phyloP scores from a whole-genome alignment of 331 rosid genomes.

The Prunus yedoensis region DNA sequence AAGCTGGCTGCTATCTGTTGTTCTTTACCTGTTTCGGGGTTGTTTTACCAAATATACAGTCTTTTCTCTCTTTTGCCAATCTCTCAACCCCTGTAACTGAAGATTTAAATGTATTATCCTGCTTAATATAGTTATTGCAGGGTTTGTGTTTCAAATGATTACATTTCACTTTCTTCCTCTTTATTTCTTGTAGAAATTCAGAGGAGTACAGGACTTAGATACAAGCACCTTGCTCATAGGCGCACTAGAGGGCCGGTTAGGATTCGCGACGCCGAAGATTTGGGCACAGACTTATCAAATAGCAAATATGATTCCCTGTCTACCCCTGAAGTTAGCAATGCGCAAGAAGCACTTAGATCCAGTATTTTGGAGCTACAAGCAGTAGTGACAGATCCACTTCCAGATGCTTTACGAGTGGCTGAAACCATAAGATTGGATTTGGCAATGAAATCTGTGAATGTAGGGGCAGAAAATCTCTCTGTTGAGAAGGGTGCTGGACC shows the following conservation, averaged over 20 bases:
- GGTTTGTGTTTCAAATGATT: no score
- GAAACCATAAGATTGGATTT: conserved; percentile 43
- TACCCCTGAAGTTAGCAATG: conserved; percentile 45
- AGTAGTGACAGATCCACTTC: conserved; percentile 77
- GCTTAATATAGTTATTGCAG: no score
- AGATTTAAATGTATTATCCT: no score
- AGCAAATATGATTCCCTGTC: conserved; percentile 27
- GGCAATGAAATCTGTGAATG: conserved; percentile 30
- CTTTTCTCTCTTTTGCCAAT: no score
- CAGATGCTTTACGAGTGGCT: conserved; percentile 52
- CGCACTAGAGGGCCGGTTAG: conserved; percentile 51
- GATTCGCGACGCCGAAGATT: conserved; percentile 42
- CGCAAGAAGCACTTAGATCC: conserved; percentile 61
- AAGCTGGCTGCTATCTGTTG: neutral
- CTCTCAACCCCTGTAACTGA: no score
- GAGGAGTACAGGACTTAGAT: neutral
- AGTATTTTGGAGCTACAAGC: conserved; percentile 60
- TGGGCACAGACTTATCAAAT: conserved; percentile 2
- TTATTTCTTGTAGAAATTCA: no score
- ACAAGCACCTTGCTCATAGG: conserved; percentile 40
- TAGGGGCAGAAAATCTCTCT: conserved; percentile 28
- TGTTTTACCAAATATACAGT: neutral
- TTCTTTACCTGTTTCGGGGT: neutral
- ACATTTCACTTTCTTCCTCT: no score
- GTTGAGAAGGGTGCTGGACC: conserved; percentile 27